Conservation (phyloP, 2,329 filamentous ascomycete genomes). For the Neopestalotiopsis sp. region DNA sequence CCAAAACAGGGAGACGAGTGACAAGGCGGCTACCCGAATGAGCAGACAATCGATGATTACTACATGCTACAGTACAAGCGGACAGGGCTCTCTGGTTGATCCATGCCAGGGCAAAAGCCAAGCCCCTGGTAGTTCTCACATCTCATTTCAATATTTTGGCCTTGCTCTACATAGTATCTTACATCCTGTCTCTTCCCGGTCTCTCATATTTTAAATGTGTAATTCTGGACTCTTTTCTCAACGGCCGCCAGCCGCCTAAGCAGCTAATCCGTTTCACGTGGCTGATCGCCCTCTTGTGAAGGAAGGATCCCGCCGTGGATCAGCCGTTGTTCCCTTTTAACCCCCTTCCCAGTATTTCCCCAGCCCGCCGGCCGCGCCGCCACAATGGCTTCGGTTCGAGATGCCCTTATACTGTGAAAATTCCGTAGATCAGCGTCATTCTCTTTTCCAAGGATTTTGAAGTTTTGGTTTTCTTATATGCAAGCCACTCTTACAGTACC, state of each 20-base stretch:
- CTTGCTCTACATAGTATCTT: background rate
- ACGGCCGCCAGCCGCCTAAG: background rate
- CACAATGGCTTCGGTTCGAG: slow-evolving; percentile 2
- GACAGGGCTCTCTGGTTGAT: background rate
- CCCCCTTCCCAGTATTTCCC: too few species aligned
- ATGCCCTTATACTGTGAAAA: slow-evolving; percentile 12
- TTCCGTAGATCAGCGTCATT: background rate
- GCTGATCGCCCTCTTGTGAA: slow-evolving; percentile 2
- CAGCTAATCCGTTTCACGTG: slow-evolving; percentile 12
- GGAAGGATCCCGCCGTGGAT: background rate
- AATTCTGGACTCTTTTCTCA: background rate
- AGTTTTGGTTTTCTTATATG: too few species aligned
- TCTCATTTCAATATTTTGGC: background rate
- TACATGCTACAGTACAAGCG: too few species aligned
- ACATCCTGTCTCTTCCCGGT: too few species aligned
- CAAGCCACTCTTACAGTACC: background rate
- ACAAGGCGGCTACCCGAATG: background rate
- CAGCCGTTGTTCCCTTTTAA: background rate
- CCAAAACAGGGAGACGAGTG: background rate
- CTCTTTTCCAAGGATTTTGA: background rate
- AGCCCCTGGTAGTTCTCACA: background rate
- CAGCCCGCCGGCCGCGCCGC: background rate
- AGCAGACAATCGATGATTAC: background rate
- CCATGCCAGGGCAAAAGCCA: background rate
- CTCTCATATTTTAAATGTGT: background rate